These are phyloP conservation scores for Endocalyx cinctus DNA, from an alignment of 2,329 filamentous ascomycete species.

Conservation along the genomic window DNA sequence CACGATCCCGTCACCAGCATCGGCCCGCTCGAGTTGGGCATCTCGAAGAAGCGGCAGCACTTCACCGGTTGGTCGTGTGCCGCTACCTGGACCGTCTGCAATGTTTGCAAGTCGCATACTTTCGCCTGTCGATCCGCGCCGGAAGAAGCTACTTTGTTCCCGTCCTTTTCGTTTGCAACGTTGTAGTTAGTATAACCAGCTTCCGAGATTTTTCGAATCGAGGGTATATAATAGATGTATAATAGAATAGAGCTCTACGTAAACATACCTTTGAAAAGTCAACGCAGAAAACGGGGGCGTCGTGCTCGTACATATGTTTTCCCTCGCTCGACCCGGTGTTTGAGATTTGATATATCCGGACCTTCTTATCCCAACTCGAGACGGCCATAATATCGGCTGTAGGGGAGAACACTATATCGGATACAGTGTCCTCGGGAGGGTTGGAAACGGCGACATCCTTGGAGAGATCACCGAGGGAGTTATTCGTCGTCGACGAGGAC, in stretches of 20 bases:
- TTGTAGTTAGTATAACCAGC: too few species aligned
- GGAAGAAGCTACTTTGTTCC: conserved; percentile 78
- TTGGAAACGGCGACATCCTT: conserved; percentile 77
- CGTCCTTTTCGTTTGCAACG: too few species aligned
- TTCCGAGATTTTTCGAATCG: too few species aligned
- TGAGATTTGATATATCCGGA: conserved; percentile 92
- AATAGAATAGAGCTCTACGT: too few species aligned
- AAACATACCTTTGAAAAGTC: conserved; percentile 79
- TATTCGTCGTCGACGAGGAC: conserved; percentile 48
- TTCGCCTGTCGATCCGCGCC: conserved; percentile 90
- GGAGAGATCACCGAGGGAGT: conserved; percentile 81
- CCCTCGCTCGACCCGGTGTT: conserved; percentile 73
- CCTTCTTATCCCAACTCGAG: conserved; percentile 95
- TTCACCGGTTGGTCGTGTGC: conserved; percentile 81
- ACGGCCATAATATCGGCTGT: conserved; percentile 76
- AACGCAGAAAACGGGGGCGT: conserved; percentile 76
- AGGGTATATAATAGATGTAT: too few species aligned
- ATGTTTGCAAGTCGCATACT: conserved; percentile 73
- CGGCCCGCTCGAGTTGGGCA: conserved; percentile 56
- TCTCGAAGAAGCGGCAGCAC: conserved; percentile 72
- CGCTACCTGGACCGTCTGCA: conserved; percentile 68
- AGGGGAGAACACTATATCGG: conserved; percentile 70
- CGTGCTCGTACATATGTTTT: conserved; percentile 81
- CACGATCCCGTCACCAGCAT: conserved; percentile 91
- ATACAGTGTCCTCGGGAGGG: conserved; percentile 84